phyloP scores from a whole-genome alignment of 306 rosid species.

The Abrus pulchellus region DNA sequence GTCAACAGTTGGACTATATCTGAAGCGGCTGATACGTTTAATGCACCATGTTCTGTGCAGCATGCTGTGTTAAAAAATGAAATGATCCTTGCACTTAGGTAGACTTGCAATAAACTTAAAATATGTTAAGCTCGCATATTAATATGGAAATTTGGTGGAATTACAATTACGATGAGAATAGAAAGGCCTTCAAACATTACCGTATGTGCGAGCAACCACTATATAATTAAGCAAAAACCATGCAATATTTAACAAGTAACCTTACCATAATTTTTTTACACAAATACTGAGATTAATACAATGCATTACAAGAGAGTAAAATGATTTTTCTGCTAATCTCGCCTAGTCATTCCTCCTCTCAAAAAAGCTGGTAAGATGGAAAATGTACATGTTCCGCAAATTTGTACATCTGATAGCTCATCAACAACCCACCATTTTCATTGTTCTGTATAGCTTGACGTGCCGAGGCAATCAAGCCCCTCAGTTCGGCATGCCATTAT shows the following conservation, averaged over 20 bases:
- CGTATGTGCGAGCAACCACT: slow-evolving; percentile 37
- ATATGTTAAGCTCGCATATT: not conserved
- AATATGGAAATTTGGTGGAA: not conserved
- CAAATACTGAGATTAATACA: slow-evolving; percentile 51
- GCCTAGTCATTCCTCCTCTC: slow-evolving; percentile 50
- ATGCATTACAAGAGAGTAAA: slow-evolving; percentile 40
- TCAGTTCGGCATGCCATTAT: slow-evolving; percentile 81
- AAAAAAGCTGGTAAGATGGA: slow-evolving; percentile 51
- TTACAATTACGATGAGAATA: not conserved
- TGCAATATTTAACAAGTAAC: slow-evolving; percentile 39
- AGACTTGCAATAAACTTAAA: not conserved
- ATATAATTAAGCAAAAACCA: slow-evolving; percentile 39
- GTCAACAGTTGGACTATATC: not conserved
- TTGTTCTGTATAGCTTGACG: slow-evolving; percentile 57
- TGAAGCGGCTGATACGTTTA: not conserved
- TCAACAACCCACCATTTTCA: slow-evolving; percentile 38
- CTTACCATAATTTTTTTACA: slow-evolving; percentile 46
- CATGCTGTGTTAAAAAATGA: not conserved
- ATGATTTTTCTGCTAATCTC: slow-evolving; percentile 29
- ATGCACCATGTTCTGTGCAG: not conserved
- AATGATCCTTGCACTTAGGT: not conserved
- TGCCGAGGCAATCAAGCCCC: slow-evolving; percentile 76
- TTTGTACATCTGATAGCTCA: slow-evolving; percentile 65
- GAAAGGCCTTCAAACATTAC: not conserved
- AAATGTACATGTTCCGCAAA: slow-evolving; percentile 49